Conservation (phyloP, 2,329 filamentous ascomycete species). For the Cladorrhinum sp. region DNA sequence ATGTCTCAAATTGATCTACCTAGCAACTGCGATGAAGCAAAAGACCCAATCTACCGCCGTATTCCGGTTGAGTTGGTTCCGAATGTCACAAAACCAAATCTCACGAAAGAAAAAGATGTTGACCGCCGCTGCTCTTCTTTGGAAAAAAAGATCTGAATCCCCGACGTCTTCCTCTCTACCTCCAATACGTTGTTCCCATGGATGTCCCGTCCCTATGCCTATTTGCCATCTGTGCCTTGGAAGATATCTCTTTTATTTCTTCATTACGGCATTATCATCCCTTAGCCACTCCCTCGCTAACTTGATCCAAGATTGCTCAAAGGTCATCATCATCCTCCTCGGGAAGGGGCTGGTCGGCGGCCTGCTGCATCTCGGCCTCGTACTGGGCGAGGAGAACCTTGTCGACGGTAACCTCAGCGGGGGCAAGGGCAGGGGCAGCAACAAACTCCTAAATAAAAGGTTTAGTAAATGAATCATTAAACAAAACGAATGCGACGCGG, state of each 20-base stretch:
- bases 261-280: slow-evolving; percentile 30
- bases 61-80: slow-evolving; percentile 18
- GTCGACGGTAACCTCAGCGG: slow-evolving; percentile 88
- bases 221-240: slow-evolving; percentile 23
- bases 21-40: slow-evolving; percentile 26
- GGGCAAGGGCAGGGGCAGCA: slow-evolving; percentile 88
- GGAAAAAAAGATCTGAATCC: slow-evolving; percentile 14
- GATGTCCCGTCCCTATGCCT: slow-evolving; percentile 23
- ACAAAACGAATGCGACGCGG: not conserved
- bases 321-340: slow-evolving; percentile 68
- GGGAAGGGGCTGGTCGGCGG: slow-evolving; percentile 80
- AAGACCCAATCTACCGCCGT: slow-evolving; percentile 28
- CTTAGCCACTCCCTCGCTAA: slow-evolving; percentile 12
- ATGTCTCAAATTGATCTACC: slow-evolving; percentile 25
- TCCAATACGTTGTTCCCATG: slow-evolving; percentile 11
- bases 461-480: slow-evolving; percentile 28
- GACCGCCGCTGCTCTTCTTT: slow-evolving; percentile 17
- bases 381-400: slow-evolving; percentile 76
- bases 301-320: slow-evolving; percentile 18
- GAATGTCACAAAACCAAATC: slow-evolving; percentile 17
- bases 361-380: slow-evolving; percentile 82
- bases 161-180: slow-evolving; percentile 13
- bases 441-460: slow-evolving; percentile 74
- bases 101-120: slow-evolving; percentile 18
- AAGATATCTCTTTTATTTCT: slow-evolving; percentile 23